phyloP scores from a whole-genome alignment of 306 rosid species.

The Ochetophila trinervis region DNA sequence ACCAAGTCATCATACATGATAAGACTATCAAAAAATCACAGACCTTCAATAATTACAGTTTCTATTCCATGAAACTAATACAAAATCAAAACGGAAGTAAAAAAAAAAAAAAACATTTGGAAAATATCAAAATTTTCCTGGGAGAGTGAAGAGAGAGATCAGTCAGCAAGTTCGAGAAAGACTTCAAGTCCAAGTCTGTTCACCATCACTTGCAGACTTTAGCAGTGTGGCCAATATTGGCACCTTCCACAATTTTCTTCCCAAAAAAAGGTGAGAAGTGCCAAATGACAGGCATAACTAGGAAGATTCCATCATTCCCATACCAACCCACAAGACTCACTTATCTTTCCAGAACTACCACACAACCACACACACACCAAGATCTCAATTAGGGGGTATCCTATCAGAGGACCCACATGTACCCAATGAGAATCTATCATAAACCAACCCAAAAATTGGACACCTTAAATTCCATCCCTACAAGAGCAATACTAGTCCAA shows the following conservation, averaged over 20 bases:
- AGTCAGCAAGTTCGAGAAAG: constrained; percentile 19
- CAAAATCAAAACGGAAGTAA: constrained; percentile 14
- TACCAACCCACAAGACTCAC: constrained; percentile 49
- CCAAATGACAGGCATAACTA: constrained; percentile 43
- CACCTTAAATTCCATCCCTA: constrained; percentile 28
- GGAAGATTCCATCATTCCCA: constrained; percentile 60
- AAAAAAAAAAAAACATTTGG: not conserved
- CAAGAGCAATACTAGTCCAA: constrained; percentile 21
- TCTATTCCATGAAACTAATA: constrained; percentile 26
- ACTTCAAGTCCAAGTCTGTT: constrained; percentile 24
- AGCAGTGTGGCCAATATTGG: constrained; percentile 27
- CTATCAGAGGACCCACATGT: constrained; percentile 75
- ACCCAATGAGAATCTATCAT: constrained; percentile 41
- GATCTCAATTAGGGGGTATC: constrained; percentile 51
- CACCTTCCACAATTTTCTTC: constrained; percentile 32
- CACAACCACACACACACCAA: constrained; percentile 33
- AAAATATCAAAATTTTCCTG: too few species aligned
- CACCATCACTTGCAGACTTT: constrained; percentile 34
- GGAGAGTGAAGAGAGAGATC: not conserved
- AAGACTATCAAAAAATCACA: constrained; percentile 16
- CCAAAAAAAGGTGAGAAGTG: constrained; percentile 33
- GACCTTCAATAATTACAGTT: constrained; percentile 21
- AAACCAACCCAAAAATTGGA: constrained; percentile 11
- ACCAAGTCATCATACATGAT: constrained; percentile 14
- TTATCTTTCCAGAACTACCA: constrained; percentile 51